Evolutionary conservation across 495 filamentous ascomycete species (phyloP).

Genomic region (Neurospora sublineolata): DNA sequence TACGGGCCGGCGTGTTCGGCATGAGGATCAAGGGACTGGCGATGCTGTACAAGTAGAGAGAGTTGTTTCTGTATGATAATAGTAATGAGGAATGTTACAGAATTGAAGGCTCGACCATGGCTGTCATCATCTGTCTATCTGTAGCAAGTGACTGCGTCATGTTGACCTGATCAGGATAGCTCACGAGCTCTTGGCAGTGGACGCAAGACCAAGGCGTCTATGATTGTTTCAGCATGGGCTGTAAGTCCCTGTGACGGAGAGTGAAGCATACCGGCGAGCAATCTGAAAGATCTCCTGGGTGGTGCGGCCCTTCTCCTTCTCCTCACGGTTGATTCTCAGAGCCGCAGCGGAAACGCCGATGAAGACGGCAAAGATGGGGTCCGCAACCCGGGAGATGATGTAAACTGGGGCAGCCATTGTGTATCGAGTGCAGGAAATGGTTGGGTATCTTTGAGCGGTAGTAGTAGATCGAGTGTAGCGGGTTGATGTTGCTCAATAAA

Average conservation of each 20-base stretch:
- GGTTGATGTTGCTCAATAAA: background rate
- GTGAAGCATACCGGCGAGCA: constrained; percentile 30
- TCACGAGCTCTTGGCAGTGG: constrained; percentile 11
- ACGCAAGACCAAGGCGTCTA: constrained; percentile 17
- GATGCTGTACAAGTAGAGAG: background rate
- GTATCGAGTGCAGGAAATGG: background rate
- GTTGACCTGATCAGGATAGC: background rate
- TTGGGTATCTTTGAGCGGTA: background rate
- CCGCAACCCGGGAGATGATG: constrained; percentile 55
- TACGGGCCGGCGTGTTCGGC: constrained; percentile 29
- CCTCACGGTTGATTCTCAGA: constrained; percentile 71
- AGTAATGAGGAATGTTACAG: background rate
- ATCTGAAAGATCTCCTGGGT: constrained; percentile 40
- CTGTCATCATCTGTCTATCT: background rate
- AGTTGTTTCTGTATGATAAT: background rate
- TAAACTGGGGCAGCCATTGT: constrained; percentile 41
- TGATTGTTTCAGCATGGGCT: background rate
- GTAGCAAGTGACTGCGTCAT: background rate
- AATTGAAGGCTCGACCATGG: background rate
- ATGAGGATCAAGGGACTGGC: constrained; percentile 6
- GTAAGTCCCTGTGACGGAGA: background rate
- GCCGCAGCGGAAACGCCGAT: constrained; percentile 59
- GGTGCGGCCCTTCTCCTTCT: constrained; percentile 53
- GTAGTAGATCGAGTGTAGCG: background rate
- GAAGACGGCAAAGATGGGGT: constrained; percentile 76